These are phyloP conservation scores for Geotrichum australiense DNA, from an alignment of 1,139 yeast species.

Conservation along the genomic window DNA sequence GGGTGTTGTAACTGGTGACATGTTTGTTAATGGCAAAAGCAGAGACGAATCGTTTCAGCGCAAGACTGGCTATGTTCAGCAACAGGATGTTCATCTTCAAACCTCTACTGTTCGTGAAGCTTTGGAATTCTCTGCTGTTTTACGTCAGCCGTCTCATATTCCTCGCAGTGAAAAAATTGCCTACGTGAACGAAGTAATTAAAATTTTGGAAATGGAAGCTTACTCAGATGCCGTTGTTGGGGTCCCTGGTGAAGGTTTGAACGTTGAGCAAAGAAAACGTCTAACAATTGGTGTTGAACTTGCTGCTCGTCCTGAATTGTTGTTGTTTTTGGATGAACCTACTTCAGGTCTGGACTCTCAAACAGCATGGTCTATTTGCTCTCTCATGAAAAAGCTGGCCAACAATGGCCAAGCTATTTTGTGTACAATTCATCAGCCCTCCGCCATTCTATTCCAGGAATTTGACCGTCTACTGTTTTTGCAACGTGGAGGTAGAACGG, in stretches of 20 bases:
- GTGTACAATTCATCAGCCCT: conserved; percentile 81
- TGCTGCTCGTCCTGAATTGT: conserved; percentile 77
- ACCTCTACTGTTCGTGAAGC: conserved; percentile 81
- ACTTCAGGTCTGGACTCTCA: conserved; percentile 91
- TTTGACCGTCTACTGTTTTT: conserved; percentile 69
- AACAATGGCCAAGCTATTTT: conserved; percentile 75
- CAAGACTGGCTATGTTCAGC: conserved; percentile 78
- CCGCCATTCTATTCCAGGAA: conserved; percentile 67
- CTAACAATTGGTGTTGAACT: conserved; percentile 80
- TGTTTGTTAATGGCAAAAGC: conserved; percentile 65
- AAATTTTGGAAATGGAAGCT: conserved; percentile 59
- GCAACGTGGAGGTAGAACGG: conserved; percentile 70
- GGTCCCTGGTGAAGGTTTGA: conserved; percentile 65
- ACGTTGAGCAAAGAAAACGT: conserved; percentile 81
- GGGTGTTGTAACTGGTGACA: conserved; percentile 70
- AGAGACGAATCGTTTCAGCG: conserved; percentile 72
- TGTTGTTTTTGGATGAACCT: conserved; percentile 83
- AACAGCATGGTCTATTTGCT: conserved; percentile 82
- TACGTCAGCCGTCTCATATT: conserved; percentile 58
- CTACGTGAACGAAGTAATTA: conserved; percentile 65
- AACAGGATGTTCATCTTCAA: conserved; percentile 67
- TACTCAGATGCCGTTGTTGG: conserved; percentile 83
- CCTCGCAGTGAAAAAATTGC: conserved; percentile 54
- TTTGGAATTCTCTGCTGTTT: conserved; percentile 58
- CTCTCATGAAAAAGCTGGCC: conserved; percentile 66